Conservation (phyloP, 1,284 basidiomycete genomes). For the Fomitopsis pinicola region DNA sequence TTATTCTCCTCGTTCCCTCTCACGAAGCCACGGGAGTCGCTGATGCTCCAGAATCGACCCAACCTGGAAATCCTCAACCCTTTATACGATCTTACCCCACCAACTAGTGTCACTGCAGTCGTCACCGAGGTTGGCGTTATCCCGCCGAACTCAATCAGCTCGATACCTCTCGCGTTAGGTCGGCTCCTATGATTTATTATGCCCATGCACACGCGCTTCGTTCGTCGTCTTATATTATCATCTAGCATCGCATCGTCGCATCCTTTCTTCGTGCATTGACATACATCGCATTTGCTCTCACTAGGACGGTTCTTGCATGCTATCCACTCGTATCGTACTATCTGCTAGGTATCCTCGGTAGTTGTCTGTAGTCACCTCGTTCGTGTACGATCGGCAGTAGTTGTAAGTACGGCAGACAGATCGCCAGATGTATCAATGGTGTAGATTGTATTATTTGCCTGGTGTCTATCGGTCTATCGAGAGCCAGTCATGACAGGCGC, state of each 20-base stretch:
- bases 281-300: constrained; percentile 2
- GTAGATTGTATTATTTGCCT: background rate
- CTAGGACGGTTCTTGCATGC: constrained; percentile 7
- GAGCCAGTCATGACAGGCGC: background rate
- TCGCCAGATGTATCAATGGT: background rate
- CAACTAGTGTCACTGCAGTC: constrained; percentile 88
- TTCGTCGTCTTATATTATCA: constrained; percentile 6
- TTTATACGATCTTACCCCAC: constrained; percentile 89
- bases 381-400: constrained; percentile 3
- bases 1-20: constrained; percentile 32
- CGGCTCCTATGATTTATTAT: constrained; percentile 36
- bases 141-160: constrained; percentile 81
- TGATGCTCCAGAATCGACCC: constrained; percentile 30
- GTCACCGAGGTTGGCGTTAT: constrained; percentile 94
- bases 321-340: constrained; percentile 6
- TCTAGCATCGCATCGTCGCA: constrained; percentile 3
- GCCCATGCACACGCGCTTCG: constrained; percentile 7
- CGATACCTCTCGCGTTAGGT: constrained; percentile 73
- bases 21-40: constrained; percentile 35
- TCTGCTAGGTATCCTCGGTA: constrained; percentile 5
- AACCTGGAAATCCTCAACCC: constrained; percentile 78
- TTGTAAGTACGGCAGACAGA: background rate
- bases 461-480: background rate
- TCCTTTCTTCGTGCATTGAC: constrained; percentile 1
- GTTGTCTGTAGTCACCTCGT: background rate